Evolutionary conservation across 2,329 filamentous ascomycete species (phyloP), one percentile per base, ranked within the genome.

Genomic region (Aschersonia sp.): DNA sequence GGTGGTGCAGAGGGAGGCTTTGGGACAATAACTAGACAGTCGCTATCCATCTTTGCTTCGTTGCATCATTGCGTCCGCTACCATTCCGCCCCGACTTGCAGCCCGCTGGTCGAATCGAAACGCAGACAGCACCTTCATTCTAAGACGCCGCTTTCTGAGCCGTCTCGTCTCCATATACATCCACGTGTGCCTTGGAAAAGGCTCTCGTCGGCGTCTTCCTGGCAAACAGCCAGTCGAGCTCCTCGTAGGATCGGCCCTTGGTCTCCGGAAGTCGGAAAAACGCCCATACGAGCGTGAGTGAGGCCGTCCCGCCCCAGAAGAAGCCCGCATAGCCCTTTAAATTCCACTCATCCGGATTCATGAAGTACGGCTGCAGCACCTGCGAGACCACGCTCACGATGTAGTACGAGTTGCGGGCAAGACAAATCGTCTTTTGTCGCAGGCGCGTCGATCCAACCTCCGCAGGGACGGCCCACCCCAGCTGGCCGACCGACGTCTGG

Each of bases 261-360:
- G 72, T 69, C 57, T 78, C 75, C 5, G 72, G 72, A 6, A 75
- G 58, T 22, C 68, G 70, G 55, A 73, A 66, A 49, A 66, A 71
- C 50, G 72, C 59, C 61, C 60, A 63, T 12, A 57, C 32, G 7
- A 60, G 57, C 6, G 59, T 53, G 4, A 54, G 5, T 10, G 57
- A 53, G 9, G 54, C 52, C 2, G 56, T 59, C n/a, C 49, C 50
- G 2, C 54, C 55, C 58, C 58, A 61, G 43, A 60, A 30, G 32
- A 61, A 61, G 1, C 73, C 75, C 10, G 59, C 59, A n/a, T 62
- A 60, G 0, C 62, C 68, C 60, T 54, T 61, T 50, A 66, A 62
- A 48, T 72, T 64, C 54, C 56, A 57, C 31, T 58, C 55, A 1
- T 56, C 59, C 0, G 66, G 65, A 50, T 68, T 68, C 54, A 69